A percentile compares a stretch with the other conserved stretches of the same genome.
These are phyloP conservation scores for Leccinum longicurvipes DNA, from an alignment of 768 basidiomycete species.

Conservation along the genomic window DNA sequence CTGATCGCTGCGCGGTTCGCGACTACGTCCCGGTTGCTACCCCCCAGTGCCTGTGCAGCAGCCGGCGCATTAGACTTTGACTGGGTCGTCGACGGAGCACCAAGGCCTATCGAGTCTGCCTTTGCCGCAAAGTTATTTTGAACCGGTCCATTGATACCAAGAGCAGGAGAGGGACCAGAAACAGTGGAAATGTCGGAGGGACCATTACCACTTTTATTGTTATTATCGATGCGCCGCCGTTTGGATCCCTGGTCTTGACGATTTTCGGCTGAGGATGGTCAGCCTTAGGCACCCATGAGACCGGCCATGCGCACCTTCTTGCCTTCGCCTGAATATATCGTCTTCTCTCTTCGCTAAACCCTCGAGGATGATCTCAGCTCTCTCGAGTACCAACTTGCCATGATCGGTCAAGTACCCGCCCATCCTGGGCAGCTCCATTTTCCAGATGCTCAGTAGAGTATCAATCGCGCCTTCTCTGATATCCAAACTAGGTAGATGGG, in stretches of 20 bases:
- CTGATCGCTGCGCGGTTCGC: constrained; percentile 87
- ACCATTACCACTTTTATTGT: constrained; percentile 43
- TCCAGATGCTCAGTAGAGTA: constrained; percentile 95
- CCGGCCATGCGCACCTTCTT: constrained; percentile 70
- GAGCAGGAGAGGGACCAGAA: constrained; percentile 30
- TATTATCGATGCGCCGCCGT: constrained; percentile 66
- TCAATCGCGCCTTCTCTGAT: constrained; percentile 99
- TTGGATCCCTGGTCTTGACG: constrained; percentile 91
- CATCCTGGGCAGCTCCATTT: constrained; percentile 88
- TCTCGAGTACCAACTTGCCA: constrained; percentile 78
- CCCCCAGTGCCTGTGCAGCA: constrained; percentile 72
- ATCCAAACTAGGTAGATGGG: constrained; percentile 96
- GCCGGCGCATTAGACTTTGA: constrained; percentile 55
- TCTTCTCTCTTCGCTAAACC: constrained; percentile 93
- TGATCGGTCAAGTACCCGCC: constrained; percentile 96
- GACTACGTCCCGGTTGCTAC: constrained; percentile 88
- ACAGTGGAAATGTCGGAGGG: constrained; percentile 28
- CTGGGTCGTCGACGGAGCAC: constrained; percentile 57
- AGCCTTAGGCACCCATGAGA: constrained; percentile 12
- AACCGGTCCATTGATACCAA: constrained; percentile 26
- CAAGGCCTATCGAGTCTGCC: constrained; percentile 75
- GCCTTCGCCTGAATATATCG: constrained; percentile 89
- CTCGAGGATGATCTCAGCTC: constrained; percentile 93
- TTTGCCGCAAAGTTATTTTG: constrained; percentile 70
- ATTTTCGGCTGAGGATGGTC: constrained; percentile 67